Conservation (phyloP, 805 yeast species). For the Candida nemodendra region DNA sequence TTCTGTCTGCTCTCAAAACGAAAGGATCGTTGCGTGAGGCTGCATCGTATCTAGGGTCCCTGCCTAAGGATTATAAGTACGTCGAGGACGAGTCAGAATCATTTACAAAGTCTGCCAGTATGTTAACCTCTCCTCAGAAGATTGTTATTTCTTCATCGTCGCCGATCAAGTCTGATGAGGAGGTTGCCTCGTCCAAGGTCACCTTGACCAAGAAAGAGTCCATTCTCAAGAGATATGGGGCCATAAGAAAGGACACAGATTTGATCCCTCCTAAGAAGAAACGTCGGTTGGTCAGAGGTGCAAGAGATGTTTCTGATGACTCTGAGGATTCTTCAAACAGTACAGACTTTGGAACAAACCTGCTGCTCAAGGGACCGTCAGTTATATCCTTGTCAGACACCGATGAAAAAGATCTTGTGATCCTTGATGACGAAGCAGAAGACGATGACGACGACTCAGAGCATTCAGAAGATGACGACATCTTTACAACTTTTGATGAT, state of each 20-base stretch:
- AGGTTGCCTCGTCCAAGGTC: slow-evolving; percentile 30
- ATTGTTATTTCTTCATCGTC: slow-evolving; percentile 20
- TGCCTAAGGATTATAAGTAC: slow-evolving; percentile 18
- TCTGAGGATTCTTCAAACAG: slow-evolving; percentile 18
- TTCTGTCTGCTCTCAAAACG: slow-evolving; percentile 31
- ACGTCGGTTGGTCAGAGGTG: slow-evolving; percentile 27
- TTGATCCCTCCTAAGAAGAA: slow-evolving; percentile 27
- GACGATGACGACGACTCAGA: slow-evolving; percentile 35
- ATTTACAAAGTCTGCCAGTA: slow-evolving; percentile 12
- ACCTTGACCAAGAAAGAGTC: slow-evolving; percentile 18
- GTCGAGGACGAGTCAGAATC: slow-evolving; percentile 8
- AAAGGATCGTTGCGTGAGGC: slow-evolving; percentile 34
- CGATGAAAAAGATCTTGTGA: slow-evolving; percentile 14
- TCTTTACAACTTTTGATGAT: slow-evolving; percentile 47
- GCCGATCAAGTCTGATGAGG: slow-evolving; percentile 19
- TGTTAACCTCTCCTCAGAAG: slow-evolving; percentile 10
- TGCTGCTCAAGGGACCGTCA: slow-evolving; percentile 15
- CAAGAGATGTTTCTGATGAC: slow-evolving; percentile 25
- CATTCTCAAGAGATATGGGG: slow-evolving; percentile 26
- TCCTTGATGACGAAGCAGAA: slow-evolving; percentile 14
- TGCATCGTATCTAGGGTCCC: slow-evolving; percentile 24
- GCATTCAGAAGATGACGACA: slow-evolving; percentile 33
- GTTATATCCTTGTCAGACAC: slow-evolving; percentile 20
- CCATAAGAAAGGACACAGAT: slow-evolving; percentile 2
- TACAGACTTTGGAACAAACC: slow-evolving; percentile 26